Evolutionary conservation across 441 rosid genomes (phyloP), one percentile per base, ranked within the genome.

Genomic region (Brassica hybrid): DNA sequence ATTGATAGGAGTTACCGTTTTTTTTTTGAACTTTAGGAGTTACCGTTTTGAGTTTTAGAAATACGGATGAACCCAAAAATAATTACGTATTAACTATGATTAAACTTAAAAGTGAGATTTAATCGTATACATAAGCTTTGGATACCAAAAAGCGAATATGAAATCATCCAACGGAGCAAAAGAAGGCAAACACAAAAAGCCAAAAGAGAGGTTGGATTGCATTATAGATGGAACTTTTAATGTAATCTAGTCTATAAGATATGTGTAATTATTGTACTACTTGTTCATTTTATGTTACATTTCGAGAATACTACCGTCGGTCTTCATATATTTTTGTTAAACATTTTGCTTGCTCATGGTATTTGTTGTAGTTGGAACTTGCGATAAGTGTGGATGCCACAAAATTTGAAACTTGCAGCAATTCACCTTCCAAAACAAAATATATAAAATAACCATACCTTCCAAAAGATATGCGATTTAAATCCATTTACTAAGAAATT

Each of bases 121-220:
- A 76, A 50, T 54, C 52, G 50, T 52, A 58, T 79, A 77, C 65
- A 64, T 59, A 76, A 65, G 80, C 89, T 82, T 88, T 83, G 94
- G 94, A 91, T 88, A 52, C 93, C 88, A 72, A 79, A 74, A 80
- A 75, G 83, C 74, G 81, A 72, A 83, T 80, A 82, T 71, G 79
- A 83, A 80, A 82, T 90, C 70, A 90, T 88, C 85, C 54, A 80
- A 74, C 78, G 80, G 62, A 27, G 70, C 67, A 25, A 70, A 71
- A 74, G 81, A 76, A 86, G 83, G 81, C 71, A 81, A 81, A 82
- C 86, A 84, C 85, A 89, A 79, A 80, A 64, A 68, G 88, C 87
- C 97, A 90, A 86, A 88, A 75, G 68, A 78, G 54, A 71, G 76
- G 84, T 76, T 82, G 80, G 76, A 76, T 81, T 72, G 75, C 78